Conservation (phyloP, 352 stramenopile species). For the Globisporangium alternatum region DNA sequence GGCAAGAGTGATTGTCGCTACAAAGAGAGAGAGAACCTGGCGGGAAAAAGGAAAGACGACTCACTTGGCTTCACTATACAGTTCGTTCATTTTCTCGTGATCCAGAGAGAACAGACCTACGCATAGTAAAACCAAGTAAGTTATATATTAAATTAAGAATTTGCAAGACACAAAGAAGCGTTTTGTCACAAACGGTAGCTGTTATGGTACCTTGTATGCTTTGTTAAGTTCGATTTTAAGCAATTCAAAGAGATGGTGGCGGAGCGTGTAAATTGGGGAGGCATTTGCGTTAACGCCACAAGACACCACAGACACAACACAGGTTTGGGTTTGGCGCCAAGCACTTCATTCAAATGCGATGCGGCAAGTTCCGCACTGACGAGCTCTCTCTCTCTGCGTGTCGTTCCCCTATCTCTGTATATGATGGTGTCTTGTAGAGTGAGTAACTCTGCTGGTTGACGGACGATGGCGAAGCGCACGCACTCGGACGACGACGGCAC, state of each 20-base stretch:
- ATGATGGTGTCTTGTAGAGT: background rate
- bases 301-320: background rate
- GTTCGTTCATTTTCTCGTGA: too few relatives aligned
- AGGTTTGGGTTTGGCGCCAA: background rate
- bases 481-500: background rate
- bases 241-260: constrained; percentile 5
- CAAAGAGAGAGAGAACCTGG: background rate
- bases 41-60: background rate
- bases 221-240: background rate
- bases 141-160: too few relatives aligned
- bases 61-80: too few relatives aligned
- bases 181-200: background rate
- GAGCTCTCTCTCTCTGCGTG: background rate
- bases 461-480: background rate
- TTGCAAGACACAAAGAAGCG: background rate
- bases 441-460: too few relatives aligned
- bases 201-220: background rate
- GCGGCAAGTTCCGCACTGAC: background rate
- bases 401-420: background rate
- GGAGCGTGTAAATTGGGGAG: background rate
- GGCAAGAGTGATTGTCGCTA: too few relatives aligned
- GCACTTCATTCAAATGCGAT: background rate
- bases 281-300: constrained; percentile 9
- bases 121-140: too few relatives aligned
- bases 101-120: too few relatives aligned